A percentile compares a stretch with the other conserved stretches of the same genome.
Evolutionary conservation across 805 yeast genomes (phyloP).

Genomic region (Barnettozyma pratensis): DNA sequence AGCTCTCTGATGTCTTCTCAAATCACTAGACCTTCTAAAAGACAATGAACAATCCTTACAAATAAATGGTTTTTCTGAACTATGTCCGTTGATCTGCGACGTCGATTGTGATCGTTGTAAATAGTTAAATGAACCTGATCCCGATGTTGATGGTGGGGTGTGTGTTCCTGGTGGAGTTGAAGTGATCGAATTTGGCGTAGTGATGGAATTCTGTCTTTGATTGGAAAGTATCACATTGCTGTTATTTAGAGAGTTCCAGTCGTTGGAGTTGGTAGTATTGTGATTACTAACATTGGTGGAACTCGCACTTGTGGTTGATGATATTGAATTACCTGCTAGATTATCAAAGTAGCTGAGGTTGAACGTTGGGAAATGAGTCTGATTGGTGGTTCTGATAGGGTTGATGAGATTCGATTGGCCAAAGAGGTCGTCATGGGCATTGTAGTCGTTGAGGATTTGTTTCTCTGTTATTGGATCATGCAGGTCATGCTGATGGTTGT

Average conservation of each 20-base stretch:
- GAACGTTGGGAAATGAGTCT: conserved; percentile 23
- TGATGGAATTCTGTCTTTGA: background rate
- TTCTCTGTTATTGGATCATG: conserved; percentile 2
- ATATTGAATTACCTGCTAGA: conserved; percentile 9
- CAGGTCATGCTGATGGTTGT: background rate
- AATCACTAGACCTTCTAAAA: conserved; percentile 63
- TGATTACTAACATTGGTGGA: background rate
- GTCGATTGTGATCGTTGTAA: conserved; percentile 4
- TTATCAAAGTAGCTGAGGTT: conserved; percentile 24
- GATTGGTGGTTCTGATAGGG: conserved; percentile 9
- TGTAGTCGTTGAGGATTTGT: conserved; percentile 8
- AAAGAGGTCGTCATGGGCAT: conserved; percentile 3
- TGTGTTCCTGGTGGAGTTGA: conserved; percentile 1
- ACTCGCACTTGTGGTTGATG: background rate
- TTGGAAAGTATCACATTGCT: background rate
- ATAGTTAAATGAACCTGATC: background rate
- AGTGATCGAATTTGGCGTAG: conserved; percentile 3
- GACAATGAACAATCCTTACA: conserved; percentile 59
- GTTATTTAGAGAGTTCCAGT: background rate
- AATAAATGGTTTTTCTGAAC: conserved; percentile 38
- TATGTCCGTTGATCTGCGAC: conserved; percentile 1
- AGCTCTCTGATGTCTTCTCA: conserved; percentile 71
- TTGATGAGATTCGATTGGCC: background rate
- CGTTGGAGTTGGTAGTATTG: background rate
- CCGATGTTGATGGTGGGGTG: conserved; percentile 1